A percentile compares a stretch with the other conserved stretches of the same genome.
Conservation (phyloP, 192 early-diverging fungal genomes). For the Pilaira anomala region DNA sequence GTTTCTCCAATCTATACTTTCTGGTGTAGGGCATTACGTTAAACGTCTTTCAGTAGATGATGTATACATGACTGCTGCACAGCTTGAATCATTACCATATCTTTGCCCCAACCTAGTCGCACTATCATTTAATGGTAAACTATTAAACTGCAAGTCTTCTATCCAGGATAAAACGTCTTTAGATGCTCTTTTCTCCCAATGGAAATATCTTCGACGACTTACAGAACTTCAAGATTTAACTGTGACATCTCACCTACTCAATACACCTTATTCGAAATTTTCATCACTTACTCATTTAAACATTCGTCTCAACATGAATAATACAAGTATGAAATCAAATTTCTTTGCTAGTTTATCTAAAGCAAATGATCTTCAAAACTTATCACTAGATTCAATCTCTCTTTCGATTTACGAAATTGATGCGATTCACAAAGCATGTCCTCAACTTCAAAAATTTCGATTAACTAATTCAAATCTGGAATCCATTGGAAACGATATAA, state of each 20-base stretch:
- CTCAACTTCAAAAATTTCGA: background rate
- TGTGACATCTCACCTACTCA: background rate
- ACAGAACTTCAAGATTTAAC: slow-evolving; percentile 7
- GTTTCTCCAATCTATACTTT: background rate
- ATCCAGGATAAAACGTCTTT: too few species aligned
- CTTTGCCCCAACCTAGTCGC: slow-evolving; percentile 2
- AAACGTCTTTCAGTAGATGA: background rate
- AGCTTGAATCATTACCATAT: background rate
- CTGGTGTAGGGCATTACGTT: slow-evolving; percentile 6
- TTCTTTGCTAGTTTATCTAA: background rate
- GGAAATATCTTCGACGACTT: slow-evolving; percentile 3
- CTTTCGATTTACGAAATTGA: slow-evolving; percentile 13
- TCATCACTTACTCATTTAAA: background rate
- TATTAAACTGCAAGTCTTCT: background rate
- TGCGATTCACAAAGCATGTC: slow-evolving; percentile 6
- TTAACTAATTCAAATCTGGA: background rate
- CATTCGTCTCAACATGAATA: background rate
- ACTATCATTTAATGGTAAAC: slow-evolving; percentile 1
- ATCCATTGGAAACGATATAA: background rate
- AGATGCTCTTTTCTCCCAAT: background rate
- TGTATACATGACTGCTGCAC: slow-evolving; percentile 1
- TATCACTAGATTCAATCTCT: slow-evolving; percentile 7
- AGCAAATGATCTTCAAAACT: slow-evolving; percentile 2
- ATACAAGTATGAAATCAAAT: background rate
- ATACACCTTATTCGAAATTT: background rate